A percentile compares a stretch with the other conserved stretches of the same genome.
Conservation (phyloP, 371 early-diverging fungal species). For the Lichtheimia corymbifera region DNA sequence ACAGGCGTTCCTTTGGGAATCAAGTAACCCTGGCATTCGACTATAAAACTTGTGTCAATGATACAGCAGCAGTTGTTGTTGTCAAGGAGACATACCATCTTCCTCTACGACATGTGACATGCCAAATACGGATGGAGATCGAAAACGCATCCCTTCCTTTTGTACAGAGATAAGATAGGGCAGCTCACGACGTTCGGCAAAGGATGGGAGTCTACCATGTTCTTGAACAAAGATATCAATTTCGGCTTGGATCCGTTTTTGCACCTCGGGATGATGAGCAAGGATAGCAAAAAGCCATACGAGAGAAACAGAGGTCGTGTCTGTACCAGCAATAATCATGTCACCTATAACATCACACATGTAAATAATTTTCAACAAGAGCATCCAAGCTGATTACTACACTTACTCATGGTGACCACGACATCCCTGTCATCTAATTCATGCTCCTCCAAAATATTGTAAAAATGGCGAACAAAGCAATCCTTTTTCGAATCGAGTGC, state of each 20-base stretch:
- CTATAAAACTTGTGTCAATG: neutral
- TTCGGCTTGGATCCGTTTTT: constrained; percentile 15
- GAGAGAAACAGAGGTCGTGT: constrained; percentile 16
- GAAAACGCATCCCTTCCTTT: constrained; percentile 22
- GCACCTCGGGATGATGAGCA: constrained; percentile 18
- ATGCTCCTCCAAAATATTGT: constrained; percentile 15
- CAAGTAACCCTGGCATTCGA: constrained; percentile 13
- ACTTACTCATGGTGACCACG: constrained; percentile 14
- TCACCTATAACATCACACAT: constrained; percentile 5
- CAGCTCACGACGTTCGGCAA: constrained; percentile 15
- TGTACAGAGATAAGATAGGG: constrained; percentile 19
- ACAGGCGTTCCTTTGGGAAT: constrained; percentile 15
- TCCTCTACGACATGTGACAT: constrained; percentile 15
- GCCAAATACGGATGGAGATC: constrained; percentile 8
- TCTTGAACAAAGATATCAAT: constrained; percentile 14
- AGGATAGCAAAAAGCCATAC: constrained; percentile 19
- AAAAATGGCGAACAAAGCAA: constrained; percentile 16
- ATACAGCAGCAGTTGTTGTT: too few relatives aligned
- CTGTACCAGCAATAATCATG: constrained; percentile 20
- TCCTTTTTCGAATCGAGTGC: constrained; percentile 7
- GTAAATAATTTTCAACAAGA: neutral
- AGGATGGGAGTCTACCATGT: constrained; percentile 18
- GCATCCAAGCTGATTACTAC: neutral
- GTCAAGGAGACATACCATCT: constrained; percentile 7
- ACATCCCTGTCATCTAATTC: constrained; percentile 19